Evolutionary conservation across 257 asterid species (phyloP).

Genomic region (Solanum dulcamara): DNA sequence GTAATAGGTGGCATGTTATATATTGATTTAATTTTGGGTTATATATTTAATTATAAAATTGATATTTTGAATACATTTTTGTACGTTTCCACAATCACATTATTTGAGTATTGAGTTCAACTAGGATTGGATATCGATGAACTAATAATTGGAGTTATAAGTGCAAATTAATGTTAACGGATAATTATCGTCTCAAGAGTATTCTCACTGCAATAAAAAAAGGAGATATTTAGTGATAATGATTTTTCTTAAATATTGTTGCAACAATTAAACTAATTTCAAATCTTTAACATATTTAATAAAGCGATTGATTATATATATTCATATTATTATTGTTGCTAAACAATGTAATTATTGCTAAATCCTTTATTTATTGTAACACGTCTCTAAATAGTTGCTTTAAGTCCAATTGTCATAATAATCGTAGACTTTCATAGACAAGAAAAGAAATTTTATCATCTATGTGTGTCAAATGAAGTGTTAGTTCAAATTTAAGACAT

Average conservation of each 20-base stretch:
- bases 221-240: no score
- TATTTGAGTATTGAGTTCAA: not conserved
- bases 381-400: not conserved
- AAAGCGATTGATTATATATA: not conserved
- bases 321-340: no score
- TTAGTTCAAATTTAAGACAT: not conserved
- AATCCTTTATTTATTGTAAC: not conserved
- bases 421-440: not conserved
- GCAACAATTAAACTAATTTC: fast-evolving
- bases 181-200: not conserved
- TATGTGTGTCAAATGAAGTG: not conserved
- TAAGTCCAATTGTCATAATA: not conserved
- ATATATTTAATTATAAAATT: not conserved
- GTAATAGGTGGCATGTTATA: not conserved
- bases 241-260: no score
- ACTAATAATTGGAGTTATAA: not conserved
- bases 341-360: no score
- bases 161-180: not conserved
- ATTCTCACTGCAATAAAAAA: not conserved
- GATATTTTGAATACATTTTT: not conserved
- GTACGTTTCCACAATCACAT: not conserved
- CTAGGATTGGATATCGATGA: not conserved
- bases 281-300: no score
- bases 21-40: not conserved
- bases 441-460: not conserved